Evolutionary conservation across 2,329 filamentous ascomycete genomes (phyloP).

Genomic region (Pyricularia sp.): DNA sequence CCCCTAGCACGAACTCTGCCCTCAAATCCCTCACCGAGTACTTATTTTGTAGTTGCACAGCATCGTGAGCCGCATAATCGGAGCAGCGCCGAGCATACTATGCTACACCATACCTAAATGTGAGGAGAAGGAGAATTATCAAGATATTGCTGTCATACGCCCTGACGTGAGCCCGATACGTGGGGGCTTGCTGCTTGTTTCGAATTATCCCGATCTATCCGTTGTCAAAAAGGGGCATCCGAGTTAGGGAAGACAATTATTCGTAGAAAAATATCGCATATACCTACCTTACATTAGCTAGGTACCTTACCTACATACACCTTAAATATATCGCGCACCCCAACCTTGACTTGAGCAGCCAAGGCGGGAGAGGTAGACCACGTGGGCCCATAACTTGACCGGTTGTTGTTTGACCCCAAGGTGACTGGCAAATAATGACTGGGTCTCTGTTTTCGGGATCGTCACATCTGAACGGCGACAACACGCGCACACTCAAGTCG

Average conservation of each 20-base stretch:
- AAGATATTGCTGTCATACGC: not conserved
- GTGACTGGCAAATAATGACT: not conserved
- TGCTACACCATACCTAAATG: not conserved
- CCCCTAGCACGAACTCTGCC: not conserved
- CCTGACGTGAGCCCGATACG: not conserved
- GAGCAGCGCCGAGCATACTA: not conserved
- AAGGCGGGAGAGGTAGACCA: not conserved
- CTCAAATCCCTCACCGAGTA: not conserved
- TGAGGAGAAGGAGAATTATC: not conserved
- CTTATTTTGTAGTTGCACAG: not conserved
- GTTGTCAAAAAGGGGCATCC: not conserved
- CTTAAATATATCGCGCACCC: not conserved
- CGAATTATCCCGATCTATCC: not conserved
- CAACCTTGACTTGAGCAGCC: not conserved
- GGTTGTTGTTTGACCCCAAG: not conserved
- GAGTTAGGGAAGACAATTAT: not conserved
- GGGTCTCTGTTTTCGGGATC: not conserved
- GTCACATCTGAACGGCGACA: not conserved
- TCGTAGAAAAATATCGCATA: not conserved
- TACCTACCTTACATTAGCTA: not conserved
- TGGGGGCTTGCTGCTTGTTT: not conserved
- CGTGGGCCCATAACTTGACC: not conserved
- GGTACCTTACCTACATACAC: too few species aligned
- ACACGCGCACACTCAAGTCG: not conserved
- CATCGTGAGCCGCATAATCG: not conserved